phyloP scores from a whole-genome alignment of 768 basidiomycete genomes.

The Imleria badia region DNA sequence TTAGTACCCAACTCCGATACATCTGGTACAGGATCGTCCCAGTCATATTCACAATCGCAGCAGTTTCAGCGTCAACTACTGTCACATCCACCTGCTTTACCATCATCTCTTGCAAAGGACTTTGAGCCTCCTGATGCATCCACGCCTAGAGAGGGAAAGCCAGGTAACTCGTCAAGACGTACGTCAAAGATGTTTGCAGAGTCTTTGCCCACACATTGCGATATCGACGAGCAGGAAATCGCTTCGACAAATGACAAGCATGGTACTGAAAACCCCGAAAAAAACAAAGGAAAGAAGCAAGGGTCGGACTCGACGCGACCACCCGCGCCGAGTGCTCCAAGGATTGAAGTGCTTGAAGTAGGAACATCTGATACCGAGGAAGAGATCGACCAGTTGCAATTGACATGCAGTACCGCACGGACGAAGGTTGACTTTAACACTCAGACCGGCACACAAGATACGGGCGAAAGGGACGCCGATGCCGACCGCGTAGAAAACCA shows the following conservation, averaged over 20 bases:
- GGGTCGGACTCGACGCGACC: background rate
- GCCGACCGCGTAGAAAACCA: background rate
- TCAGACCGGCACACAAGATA: background rate
- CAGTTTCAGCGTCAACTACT: conserved; percentile 22
- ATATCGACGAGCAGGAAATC: background rate
- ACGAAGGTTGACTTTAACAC: background rate
- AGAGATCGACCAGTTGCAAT: conserved; percentile 11
- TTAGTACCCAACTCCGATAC: conserved; percentile 58
- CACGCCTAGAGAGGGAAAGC: conserved; percentile 12
- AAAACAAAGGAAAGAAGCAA: background rate
- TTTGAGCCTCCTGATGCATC: conserved; percentile 21
- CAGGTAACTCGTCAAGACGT: background rate
- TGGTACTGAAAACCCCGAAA: background rate
- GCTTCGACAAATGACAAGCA: background rate
- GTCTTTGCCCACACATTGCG: background rate
- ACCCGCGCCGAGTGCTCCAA: conserved; percentile 4
- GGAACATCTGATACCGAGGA: conserved; percentile 9
- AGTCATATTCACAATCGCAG: conserved; percentile 30
- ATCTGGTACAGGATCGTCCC: conserved; percentile 40
- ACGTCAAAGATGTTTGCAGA: conserved; percentile 6
- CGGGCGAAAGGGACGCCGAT: background rate
- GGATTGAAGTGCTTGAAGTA: conserved; percentile 10
- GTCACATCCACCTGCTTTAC: conserved; percentile 10
- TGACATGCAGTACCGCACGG: background rate
- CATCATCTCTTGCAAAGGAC: conserved; percentile 21